These are phyloP conservation scores for Diplogelasinospora grovesii DNA, from an alignment of 495 filamentous ascomycete species.

Conservation along the genomic window DNA sequence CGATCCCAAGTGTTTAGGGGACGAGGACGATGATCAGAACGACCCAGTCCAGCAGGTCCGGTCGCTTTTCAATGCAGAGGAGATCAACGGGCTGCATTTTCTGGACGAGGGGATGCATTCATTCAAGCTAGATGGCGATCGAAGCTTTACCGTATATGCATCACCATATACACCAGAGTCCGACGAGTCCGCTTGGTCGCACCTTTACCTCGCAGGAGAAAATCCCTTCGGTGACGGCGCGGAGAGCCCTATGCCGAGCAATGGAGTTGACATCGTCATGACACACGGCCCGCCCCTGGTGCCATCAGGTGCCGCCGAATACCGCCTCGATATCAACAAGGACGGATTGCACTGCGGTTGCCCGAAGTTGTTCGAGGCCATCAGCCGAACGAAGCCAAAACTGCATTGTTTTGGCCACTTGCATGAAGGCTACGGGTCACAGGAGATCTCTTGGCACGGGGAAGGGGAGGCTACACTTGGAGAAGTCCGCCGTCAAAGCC, in stretches of 20 bases:
- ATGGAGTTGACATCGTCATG: conserved; percentile 53
- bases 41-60: conserved; percentile 13
- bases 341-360: conserved; percentile 38
- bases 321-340: conserved; percentile 35
- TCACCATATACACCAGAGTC: conserved; percentile 58
- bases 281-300: conserved; percentile 57
- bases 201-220: conserved; percentile 42
- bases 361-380: conserved; percentile 39
- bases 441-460: conserved; percentile 10
- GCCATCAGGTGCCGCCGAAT: conserved; percentile 7
- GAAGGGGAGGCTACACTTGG: neutral
- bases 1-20: conserved; percentile 40
- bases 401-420: conserved; percentile 59
- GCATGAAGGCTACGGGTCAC: conserved; percentile 34
- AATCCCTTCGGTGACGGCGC: conserved; percentile 36
- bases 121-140: conserved; percentile 47
- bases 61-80: conserved; percentile 30
- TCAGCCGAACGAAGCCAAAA: conserved; percentile 36
- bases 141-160: conserved; percentile 49
- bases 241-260: neutral
- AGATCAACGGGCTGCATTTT: conserved; percentile 46
- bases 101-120: conserved; percentile 51
- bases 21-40: conserved; percentile 9
- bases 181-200: conserved; percentile 54
- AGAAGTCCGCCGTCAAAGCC: neutral